Base-by-base conservation (phyloP, 768 basidiomycete species). In the Clitopilus hobsonii region DNA sequence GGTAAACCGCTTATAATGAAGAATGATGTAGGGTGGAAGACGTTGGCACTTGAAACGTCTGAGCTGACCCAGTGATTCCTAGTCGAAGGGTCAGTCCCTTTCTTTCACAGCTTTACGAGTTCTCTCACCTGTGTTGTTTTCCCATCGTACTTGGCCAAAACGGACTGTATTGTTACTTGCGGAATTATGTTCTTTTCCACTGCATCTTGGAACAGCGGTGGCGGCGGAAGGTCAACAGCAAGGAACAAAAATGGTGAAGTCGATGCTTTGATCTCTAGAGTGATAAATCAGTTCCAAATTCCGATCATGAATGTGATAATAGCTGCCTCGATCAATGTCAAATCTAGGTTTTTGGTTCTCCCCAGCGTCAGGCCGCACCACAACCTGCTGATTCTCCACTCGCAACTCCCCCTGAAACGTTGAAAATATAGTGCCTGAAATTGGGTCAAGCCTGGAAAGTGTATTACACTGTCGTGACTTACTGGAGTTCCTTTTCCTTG, bases 121-220 rank as follows among this genome's bases (percentile, higher is more conserved):
- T 27, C 49, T 23, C 75, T 63, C 63, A 89, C 93, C 78, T 95
- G 93, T 14, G 94, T 90, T 3, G 89, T 91, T 60, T 74, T 76
- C 13, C 97, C 97, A 69, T 98, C 93, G 70, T 94, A 99, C 71
- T 99, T 99, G 18, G 89, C 81, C 22, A 98, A 78, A 25, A 98
- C 87, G 10, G 87, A 85, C 56, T 94, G 85, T 55, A 99, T 86
- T 47, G 88, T 89, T 57, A 97, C 92, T 79, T 99, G 97, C 27
- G 97, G 97, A 60, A 98, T 97, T 68, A 99, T 98, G 69, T 98
- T 98, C 74, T 97, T 97, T 75, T 97, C 94, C 47, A 96, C 82
- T 3, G 90, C 74, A 66, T 98, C 95, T 71, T 98, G 96, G 72
- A 98, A 99, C 32, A 99, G 74, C 14, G 96, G 97, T n/a, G 94